Conservation (phyloP, 2,329 filamentous ascomycete genomes). For the Parafenestella ontariensis region DNA sequence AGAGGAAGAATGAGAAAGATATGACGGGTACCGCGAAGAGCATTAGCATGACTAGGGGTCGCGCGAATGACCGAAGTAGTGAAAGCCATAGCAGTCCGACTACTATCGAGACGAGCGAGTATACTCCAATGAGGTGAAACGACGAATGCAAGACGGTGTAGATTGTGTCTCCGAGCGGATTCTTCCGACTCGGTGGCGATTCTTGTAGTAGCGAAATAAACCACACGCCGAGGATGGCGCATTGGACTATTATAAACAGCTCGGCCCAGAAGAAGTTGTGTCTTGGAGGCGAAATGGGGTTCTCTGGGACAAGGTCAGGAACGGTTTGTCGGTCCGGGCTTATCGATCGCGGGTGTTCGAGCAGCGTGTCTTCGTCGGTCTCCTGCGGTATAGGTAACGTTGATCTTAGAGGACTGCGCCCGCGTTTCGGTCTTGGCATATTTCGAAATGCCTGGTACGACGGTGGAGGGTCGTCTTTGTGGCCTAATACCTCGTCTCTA, state of each 20-base stretch:
- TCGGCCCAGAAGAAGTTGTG: slow-evolving; percentile 94
- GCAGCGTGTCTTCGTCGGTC: slow-evolving; percentile 58
- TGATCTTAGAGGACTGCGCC: slow-evolving; percentile 51
- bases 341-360: slow-evolving; percentile 52
- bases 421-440: slow-evolving; percentile 49
- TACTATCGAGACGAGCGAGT: slow-evolving; percentile 87
- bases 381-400: slow-evolving; percentile 56
- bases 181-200: slow-evolving; percentile 70
- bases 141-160: slow-evolving; percentile 88
- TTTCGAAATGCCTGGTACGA: slow-evolving; percentile 65
- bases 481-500: slow-evolving; percentile 44
- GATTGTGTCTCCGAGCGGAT: slow-evolving; percentile 87
- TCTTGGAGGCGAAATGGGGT: slow-evolving; percentile 51
- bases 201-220: slow-evolving; percentile 92
- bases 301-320: slow-evolving; percentile 63
- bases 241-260: slow-evolving; percentile 84
- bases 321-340: slow-evolving; percentile 62
- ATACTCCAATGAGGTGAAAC: slow-evolving; percentile 86
- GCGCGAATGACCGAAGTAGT: slow-evolving; percentile 84
- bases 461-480: slow-evolving; percentile 59
- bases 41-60: slow-evolving; percentile 80
- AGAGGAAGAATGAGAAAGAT: slow-evolving; percentile 87
- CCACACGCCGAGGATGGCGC: slow-evolving; percentile 84
- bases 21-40: slow-evolving; percentile 85
- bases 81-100: slow-evolving; percentile 92